These are phyloP conservation scores for Botrytis fragariae DNA, from an alignment of 2,329 filamentous ascomycete genomes.

Conservation along the genomic window DNA sequence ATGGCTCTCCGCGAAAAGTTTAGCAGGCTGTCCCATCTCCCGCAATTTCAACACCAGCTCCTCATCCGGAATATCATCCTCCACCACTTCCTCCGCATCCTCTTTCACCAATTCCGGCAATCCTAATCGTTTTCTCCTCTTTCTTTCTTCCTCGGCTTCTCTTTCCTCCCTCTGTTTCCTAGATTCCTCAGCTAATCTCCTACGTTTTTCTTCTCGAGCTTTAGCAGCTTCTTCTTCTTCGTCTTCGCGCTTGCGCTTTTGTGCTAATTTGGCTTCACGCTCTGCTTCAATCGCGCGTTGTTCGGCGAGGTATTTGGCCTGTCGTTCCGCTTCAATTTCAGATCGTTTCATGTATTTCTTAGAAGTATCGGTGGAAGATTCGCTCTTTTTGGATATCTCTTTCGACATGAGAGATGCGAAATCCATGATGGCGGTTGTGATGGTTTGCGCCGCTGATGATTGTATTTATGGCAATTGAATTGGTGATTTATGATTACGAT, in stretches of 20 bases:
- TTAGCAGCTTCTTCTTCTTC: constrained; percentile 70
- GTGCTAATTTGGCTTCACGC: constrained; percentile 64
- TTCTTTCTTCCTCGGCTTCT: constrained; percentile 70
- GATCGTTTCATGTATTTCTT: constrained; percentile 84
- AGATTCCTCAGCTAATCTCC: constrained; percentile 77
- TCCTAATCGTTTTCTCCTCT: constrained; percentile 71
- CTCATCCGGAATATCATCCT: constrained; percentile 67
- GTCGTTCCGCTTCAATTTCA: constrained; percentile 79
- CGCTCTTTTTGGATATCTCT: constrained; percentile 81
- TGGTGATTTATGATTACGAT: neutral
- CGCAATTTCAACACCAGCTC: constrained; percentile 68
- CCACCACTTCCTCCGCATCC: constrained; percentile 46
- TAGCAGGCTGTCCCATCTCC: constrained; percentile 67
- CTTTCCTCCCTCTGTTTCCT: constrained; percentile 66
- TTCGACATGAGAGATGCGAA: constrained; percentile 92
- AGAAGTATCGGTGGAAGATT: constrained; percentile 39
- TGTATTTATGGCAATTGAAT: neutral
- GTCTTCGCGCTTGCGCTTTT: constrained; percentile 88
- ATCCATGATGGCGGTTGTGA: constrained; percentile 64
- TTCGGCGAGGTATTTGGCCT: constrained; percentile 76
- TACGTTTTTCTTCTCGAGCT: constrained; percentile 77
- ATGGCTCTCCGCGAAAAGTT: constrained; percentile 80
- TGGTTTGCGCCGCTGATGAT: neutral
- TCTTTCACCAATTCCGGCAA: constrained; percentile 68
- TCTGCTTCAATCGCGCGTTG: constrained; percentile 72